phyloP scores from a whole-genome alignment of 352 stramenopile genomes.

The Pythium volutum region DNA sequence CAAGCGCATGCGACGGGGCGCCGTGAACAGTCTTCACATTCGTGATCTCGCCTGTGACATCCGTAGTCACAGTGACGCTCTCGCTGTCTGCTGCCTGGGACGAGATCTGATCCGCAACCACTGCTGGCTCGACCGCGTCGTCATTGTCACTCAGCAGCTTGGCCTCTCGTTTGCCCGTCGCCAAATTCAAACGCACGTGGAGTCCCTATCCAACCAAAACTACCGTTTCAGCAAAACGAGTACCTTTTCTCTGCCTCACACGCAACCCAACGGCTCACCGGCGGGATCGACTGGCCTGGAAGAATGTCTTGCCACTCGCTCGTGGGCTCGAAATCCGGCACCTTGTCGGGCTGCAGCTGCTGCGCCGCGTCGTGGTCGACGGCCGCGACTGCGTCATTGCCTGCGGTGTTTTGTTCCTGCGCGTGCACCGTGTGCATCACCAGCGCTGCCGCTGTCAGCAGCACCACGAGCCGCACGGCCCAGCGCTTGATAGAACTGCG shows the following conservation, averaged over 20 bases:
- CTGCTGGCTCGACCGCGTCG: conserved; percentile 20
- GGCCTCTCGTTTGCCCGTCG: conserved; percentile 80
- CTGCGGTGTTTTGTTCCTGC: conserved; percentile 5
- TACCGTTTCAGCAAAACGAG: not conserved
- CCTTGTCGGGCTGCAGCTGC: not conserved
- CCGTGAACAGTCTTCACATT: not conserved
- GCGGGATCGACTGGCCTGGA: conserved; percentile 59
- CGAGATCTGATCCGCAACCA: conserved; percentile 33
- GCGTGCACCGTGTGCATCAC: conserved; percentile 8
- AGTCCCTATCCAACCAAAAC: conserved; percentile 49
- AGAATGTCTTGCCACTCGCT: conserved; percentile 67
- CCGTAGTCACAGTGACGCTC: conserved; percentile 55
- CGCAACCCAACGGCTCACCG: conserved; percentile 28
- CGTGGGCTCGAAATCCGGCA: conserved; percentile 62
- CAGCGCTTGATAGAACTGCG: conserved; percentile 2
- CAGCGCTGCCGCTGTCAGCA: conserved; percentile 8
- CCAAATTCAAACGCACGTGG: conserved; percentile 78
- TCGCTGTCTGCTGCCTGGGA: conserved; percentile 14
- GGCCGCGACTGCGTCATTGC: conserved; percentile 2
- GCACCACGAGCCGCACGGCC: conserved; percentile 8
- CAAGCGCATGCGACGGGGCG: conserved; percentile 14
- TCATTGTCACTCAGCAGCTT: conserved; percentile 65
- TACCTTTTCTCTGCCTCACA: not conserved
- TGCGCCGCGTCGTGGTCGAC: not conserved
- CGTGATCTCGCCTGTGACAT: conserved; percentile 50